A percentile compares a stretch with the other conserved stretches of the same genome.
These are phyloP conservation scores for Plasmodium malariae DNA, from an alignment of 169 alveolate species.

Conservation along the genomic window DNA sequence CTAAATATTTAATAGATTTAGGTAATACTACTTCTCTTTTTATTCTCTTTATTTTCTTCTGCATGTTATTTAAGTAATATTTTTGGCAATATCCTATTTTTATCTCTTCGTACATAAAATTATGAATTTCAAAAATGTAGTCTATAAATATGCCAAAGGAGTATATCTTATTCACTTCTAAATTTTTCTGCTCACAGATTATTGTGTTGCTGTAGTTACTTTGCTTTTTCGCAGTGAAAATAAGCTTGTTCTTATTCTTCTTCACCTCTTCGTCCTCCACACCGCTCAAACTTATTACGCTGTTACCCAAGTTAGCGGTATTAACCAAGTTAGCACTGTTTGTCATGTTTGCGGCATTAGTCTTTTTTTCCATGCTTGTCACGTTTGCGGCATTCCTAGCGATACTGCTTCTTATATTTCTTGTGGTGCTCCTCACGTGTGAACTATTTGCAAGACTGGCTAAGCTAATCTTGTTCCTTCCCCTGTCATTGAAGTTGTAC, in stretches of 20 bases:
- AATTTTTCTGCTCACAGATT: constrained; percentile 56
- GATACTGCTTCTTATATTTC: too few species aligned
- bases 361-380: too few species aligned
- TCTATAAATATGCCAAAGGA: constrained; percentile 33
- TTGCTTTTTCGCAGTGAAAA: constrained; percentile 50
- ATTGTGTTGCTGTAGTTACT: constrained; percentile 54
- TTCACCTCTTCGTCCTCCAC: too few species aligned
- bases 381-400: too few species aligned
- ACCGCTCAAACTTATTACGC: too few species aligned
- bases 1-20: constrained; percentile 29
- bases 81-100: constrained; percentile 42
- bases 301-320: not conserved
- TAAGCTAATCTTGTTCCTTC: too few species aligned
- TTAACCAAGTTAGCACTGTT: not conserved
- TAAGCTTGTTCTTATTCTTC: not conserved
- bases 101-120: constrained; percentile 23
- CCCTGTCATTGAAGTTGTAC: too few species aligned
- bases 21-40: constrained; percentile 24
- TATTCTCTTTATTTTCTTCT: constrained; percentile 30
- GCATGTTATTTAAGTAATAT: constrained; percentile 22
- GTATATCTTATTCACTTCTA: constrained; percentile 37
- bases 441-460: too few species aligned
- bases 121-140: constrained; percentile 61
- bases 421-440: too few species aligned
- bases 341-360: not conserved